phyloP scores from a whole-genome alignment of 805 yeast genomes.

The Kodamaea lidongshanica region DNA sequence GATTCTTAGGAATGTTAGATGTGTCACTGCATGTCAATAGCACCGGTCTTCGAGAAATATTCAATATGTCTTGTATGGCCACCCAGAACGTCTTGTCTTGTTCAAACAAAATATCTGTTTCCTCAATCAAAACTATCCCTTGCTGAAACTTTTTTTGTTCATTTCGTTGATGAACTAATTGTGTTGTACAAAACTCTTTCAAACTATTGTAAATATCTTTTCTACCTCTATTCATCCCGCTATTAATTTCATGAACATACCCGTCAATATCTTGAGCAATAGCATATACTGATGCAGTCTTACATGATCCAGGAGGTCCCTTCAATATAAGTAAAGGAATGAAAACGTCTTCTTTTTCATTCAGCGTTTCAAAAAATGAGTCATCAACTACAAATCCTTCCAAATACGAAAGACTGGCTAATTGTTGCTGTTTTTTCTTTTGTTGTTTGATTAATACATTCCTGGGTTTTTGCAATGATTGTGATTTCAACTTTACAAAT shows the following conservation, averaged over 20 bases:
- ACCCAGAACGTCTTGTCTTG: constrained; percentile 80
- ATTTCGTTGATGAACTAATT: constrained; percentile 53
- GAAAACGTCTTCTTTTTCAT: constrained; percentile 34
- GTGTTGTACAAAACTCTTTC: constrained; percentile 79
- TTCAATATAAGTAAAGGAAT: constrained; percentile 59
- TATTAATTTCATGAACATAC: constrained; percentile 74
- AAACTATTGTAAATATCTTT: constrained; percentile 61
- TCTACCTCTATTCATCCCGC: constrained; percentile 66
- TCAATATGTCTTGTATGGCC: constrained; percentile 55
- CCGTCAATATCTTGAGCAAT: constrained; percentile 57
- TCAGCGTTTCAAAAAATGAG: constrained; percentile 12
- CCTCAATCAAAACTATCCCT: constrained; percentile 76
- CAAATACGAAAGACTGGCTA: constrained; percentile 12
- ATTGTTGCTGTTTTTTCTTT: constrained; percentile 15
- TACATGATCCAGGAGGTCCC: constrained; percentile 75
- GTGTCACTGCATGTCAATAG: constrained; percentile 56
- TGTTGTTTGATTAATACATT: constrained; percentile 22
- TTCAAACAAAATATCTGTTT: constrained; percentile 74
- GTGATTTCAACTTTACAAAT: constrained; percentile 26
- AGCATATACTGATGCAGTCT: constrained; percentile 67
- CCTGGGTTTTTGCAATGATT: constrained; percentile 29
- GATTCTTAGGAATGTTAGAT: constrained; percentile 40
- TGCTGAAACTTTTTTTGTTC: constrained; percentile 35
- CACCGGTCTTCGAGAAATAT: constrained; percentile 61
- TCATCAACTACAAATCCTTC: constrained; percentile 38